Base-by-base conservation (phyloP, 176 grass and related monocot genomes). In the Thalia dealbata region DNA sequence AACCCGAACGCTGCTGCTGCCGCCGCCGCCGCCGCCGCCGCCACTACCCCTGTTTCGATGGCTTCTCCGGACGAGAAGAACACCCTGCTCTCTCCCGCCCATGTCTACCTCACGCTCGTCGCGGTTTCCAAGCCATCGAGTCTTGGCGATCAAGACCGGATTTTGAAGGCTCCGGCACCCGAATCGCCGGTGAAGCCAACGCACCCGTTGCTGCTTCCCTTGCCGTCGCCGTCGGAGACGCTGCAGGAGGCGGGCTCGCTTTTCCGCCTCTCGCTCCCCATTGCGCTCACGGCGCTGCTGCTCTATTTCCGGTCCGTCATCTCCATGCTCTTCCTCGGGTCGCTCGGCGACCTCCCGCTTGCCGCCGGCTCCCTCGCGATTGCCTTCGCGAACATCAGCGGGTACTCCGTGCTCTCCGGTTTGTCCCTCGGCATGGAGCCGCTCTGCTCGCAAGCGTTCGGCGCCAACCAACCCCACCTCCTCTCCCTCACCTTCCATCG, bases 361-460 rank as follows among this genome's bases (percentile, higher is more conserved):
- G 95, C 95, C 0, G 95, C 90, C 3, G 95, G 95, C 14, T 90
- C 95, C 51, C 85, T 99, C 11, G 90, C 95, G 72, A 63, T 99
- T 46, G 90, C 87, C 62, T 99, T 91, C 50, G 90, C 87, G 64
- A 99, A 99, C 85, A 99, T 99, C 84, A 86, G 90, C 26, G 95
- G 95, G 9, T 93, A 99, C 83, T 99, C 95, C 0, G 90, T 99
- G 46, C 86, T 99, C 32, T 91, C 85, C 0, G 95, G 95, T 0
- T 77, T 99, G 7, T 99, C 95, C 4, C 90, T 99, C 28, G 95
- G 95, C 61, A 99, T 99, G 90, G 95, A 99, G 44, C 90, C 95
- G 9, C 95, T 99, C 35, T 99, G 95, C 76, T 91, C 95, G 0
- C 95, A 99, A 75, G 79, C 95, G 56, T 93, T 99, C 61, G 95